Evolutionary conservation across 495 filamentous ascomycete genomes (phyloP).

Genomic region (Cercophora newfieldiana): DNA sequence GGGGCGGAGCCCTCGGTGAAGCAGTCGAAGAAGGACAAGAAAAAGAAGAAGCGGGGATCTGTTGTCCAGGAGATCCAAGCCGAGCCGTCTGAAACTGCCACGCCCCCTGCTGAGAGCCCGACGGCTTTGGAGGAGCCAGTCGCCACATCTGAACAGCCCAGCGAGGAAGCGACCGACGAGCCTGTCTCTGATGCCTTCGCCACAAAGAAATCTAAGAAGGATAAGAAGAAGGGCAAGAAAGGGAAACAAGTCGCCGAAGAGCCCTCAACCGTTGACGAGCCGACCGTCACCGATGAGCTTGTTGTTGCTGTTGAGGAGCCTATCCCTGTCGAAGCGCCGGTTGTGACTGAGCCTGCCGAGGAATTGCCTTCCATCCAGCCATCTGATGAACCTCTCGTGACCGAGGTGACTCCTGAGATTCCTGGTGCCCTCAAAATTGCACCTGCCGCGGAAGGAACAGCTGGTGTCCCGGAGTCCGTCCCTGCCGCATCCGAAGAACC

Average conservation of each 20-base stretch:
- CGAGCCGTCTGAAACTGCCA: not conserved
- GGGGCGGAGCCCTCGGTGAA: constrained; percentile 23
- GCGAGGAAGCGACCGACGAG: constrained; percentile 6
- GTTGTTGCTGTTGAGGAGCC: not conserved
- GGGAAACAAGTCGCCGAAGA: not conserved
- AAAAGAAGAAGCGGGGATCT: constrained; percentile 23
- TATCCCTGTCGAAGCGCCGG: not conserved
- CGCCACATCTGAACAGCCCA: not conserved
- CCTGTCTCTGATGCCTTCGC: constrained; percentile 9
- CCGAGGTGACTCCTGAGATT: not conserved
- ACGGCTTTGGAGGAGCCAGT: constrained; percentile 12
- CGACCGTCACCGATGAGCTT: too few relatives aligned
- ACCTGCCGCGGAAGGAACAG: not conserved
- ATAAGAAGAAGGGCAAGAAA: constrained; percentile 28
- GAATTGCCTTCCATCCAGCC: not conserved
- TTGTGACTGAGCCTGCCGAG: not conserved
- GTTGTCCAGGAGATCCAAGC: constrained; percentile 18
- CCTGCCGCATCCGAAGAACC: not conserved
- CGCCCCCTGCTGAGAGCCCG: constrained; percentile 6
- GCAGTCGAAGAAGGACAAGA: constrained; percentile 43
- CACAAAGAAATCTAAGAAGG: constrained; percentile 30
- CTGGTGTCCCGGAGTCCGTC: not conserved
- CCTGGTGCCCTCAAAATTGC: not conserved
- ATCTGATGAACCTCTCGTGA: not conserved
- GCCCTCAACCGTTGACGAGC: not conserved